Evolutionary conservation across 257 asterid species (phyloP).

Genomic region (Gentiana dahurica): DNA sequence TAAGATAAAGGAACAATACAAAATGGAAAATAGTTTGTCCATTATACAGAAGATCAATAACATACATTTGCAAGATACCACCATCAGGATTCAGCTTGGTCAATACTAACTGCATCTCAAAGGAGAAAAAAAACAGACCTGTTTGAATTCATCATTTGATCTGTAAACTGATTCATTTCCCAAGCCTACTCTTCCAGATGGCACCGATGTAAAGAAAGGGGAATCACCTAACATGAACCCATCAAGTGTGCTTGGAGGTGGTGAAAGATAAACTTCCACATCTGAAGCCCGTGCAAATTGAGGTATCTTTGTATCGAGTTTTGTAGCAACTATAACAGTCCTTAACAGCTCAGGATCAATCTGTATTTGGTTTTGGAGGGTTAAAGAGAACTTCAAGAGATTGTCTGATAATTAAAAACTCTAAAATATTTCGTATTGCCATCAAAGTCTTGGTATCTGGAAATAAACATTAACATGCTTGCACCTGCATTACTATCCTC

Average conservation of each 20-base stretch:
- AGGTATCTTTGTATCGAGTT: constrained; percentile 94
- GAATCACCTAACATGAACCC: constrained; percentile 97
- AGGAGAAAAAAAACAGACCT: constrained; percentile 30
- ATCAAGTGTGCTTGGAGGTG: constrained; percentile 81
- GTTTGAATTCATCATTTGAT: constrained; percentile 94
- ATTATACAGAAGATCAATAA: background rate
- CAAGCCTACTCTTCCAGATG: constrained; percentile 94
- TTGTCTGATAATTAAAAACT: background rate
- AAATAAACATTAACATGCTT: constrained; percentile 4
- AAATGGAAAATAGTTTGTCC: background rate
- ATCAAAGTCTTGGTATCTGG: background rate
- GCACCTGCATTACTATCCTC: constrained; percentile 94
- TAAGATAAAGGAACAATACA: background rate
- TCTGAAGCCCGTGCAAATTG: constrained; percentile 98
- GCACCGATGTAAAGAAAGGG: constrained; percentile 97
- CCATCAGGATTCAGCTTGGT: background rate
- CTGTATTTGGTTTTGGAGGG: constrained; percentile 21
- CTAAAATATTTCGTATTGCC: background rate
- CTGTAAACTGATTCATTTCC: constrained; percentile 83
- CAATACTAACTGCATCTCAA: background rate
- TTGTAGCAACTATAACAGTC: constrained; percentile 89
- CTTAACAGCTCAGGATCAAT: constrained; percentile 96
- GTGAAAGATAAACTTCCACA: constrained; percentile 95
- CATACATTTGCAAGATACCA: no score
- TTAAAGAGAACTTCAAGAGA: background rate